Conservation (phyloP, 306 rosid genomes). For the Malus sylvestris region DNA sequence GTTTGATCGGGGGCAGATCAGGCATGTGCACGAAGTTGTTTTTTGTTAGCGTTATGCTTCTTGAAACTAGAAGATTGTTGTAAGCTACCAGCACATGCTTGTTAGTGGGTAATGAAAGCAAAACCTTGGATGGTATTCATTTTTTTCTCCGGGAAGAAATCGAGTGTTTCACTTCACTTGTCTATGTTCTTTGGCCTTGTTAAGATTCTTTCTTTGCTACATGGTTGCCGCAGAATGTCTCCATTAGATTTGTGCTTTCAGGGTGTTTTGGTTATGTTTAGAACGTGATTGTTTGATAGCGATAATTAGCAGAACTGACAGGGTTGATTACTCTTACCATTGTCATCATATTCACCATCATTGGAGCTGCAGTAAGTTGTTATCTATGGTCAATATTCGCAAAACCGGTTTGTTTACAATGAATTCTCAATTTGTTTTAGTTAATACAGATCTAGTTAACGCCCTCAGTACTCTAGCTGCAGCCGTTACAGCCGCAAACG, state of each 20-base stretch:
- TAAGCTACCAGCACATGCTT: background rate
- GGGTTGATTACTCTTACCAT: too few relatives aligned
- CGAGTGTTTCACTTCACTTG: background rate
- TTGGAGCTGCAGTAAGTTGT: too few relatives aligned
- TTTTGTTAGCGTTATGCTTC: background rate
- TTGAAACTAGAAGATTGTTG: background rate
- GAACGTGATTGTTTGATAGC: too few relatives aligned
- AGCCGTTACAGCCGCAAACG: constrained; percentile 67
- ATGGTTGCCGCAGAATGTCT: background rate
- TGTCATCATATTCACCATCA: too few relatives aligned
- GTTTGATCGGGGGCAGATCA: background rate
- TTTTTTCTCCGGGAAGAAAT: background rate
- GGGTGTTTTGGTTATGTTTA: too few relatives aligned
- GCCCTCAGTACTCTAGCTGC: constrained; percentile 64
- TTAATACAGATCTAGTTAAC: constrained; percentile 16
- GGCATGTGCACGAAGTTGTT: background rate
- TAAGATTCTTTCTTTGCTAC: background rate
- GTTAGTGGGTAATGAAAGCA: background rate
- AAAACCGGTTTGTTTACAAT: too few relatives aligned
- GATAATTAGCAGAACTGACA: too few relatives aligned
- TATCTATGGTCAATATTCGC: too few relatives aligned
- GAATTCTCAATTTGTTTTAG: too few relatives aligned
- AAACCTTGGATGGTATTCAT: background rate
- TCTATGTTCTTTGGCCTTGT: background rate
- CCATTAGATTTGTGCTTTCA: background rate